Conservation (phyloP, 495 filamentous ascomycete genomes). For the Aspergillus cristatus region DNA sequence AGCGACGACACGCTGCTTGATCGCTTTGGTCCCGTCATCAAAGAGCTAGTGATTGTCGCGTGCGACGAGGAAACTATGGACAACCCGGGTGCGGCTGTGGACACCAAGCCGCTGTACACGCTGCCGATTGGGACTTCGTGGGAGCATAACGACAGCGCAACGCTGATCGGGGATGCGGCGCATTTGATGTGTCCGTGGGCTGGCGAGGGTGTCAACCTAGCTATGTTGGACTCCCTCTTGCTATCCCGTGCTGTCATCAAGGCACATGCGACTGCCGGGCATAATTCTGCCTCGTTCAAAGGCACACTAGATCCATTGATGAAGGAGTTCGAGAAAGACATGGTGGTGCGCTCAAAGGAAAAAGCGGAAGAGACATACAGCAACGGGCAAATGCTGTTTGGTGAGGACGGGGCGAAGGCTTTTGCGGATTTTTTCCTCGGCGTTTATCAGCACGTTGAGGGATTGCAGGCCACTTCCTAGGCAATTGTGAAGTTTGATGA, state of each 20-base stretch:
- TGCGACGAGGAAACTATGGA: constrained; percentile 24
- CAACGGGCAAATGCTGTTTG: constrained; percentile 18
- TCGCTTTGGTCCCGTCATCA: constrained; percentile 20
- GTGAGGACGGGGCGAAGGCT: constrained; percentile 17
- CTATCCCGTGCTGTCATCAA: constrained; percentile 33
- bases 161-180: constrained; percentile 53
- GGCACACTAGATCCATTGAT: constrained; percentile 14
- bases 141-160: constrained; percentile 33
- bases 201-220: constrained; percentile 52
- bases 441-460: not conserved
- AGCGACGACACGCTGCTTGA: constrained; percentile 22
- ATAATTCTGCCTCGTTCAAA: constrained; percentile 9
- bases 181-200: constrained; percentile 54
- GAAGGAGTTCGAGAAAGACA: constrained; percentile 24
- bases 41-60: constrained; percentile 28
- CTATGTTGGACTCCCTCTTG: constrained; percentile 47
- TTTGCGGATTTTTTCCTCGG: constrained; percentile 12
- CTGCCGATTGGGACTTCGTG: constrained; percentile 43
- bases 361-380: constrained; percentile 19
- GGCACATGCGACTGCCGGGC: constrained; percentile 2
- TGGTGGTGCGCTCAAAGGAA: constrained; percentile 22
- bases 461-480: too few species aligned
- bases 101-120: constrained; percentile 34
- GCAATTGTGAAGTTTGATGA: too few species aligned
- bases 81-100: constrained; percentile 12